phyloP scores from a whole-genome alignment of 257 asterid species.

The Capsicum rhomboideum region DNA sequence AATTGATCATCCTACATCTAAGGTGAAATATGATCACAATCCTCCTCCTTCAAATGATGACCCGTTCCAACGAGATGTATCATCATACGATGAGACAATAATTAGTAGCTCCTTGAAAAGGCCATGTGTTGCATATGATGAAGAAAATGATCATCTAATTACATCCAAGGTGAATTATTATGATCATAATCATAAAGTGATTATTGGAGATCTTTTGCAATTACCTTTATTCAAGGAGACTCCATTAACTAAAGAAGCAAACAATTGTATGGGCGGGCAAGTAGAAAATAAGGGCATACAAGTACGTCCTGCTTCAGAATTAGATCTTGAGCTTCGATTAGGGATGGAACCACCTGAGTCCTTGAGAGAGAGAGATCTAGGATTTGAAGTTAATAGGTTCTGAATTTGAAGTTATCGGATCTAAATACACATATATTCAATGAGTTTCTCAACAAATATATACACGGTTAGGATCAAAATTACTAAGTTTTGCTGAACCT shows the following conservation, averaged over 20 bases:
- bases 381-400: background rate
- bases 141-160: background rate
- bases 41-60: background rate
- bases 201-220: background rate
- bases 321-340: slow-evolving; percentile 33
- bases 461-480: background rate
- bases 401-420: background rate
- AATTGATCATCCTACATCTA: background rate
- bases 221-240: slow-evolving; percentile 16
- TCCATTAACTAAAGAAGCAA: slow-evolving; percentile 6
- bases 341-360: slow-evolving; percentile 12
- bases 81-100: background rate
- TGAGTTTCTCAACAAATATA: background rate
- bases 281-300: slow-evolving; percentile 4
- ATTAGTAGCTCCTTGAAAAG: background rate
- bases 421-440: background rate
- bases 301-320: background rate
- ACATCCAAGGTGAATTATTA: background rate
- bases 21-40: background rate
- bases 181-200: background rate
- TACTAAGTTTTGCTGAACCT: background rate
- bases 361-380: background rate
- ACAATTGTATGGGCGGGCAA: background rate
- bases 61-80: background rate
- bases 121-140: background rate